These are phyloP conservation scores for Dysphania ambrosioides DNA, from an alignment of 148 eudicot genomes.

Conservation along the genomic window DNA sequence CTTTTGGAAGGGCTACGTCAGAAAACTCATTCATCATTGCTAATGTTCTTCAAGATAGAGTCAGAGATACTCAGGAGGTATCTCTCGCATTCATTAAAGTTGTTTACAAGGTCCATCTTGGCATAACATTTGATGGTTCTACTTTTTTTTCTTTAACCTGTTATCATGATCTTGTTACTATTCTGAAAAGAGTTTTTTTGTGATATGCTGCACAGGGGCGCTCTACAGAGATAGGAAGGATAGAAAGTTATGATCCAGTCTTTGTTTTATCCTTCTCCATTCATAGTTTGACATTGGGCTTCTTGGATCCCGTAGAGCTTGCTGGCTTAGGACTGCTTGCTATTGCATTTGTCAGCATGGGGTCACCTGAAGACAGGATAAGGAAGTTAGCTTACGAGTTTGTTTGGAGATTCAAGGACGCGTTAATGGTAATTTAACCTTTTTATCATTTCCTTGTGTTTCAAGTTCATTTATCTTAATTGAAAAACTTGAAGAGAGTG, in stretches of 20 bases:
- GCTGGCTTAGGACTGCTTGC: slow-evolving; percentile 91
- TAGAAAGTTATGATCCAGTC: slow-evolving; percentile 71
- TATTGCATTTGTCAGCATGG: slow-evolving; percentile 73
- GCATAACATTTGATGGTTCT: not conserved
- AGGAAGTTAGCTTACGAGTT: slow-evolving; percentile 85
- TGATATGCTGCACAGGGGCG: slow-evolving; percentile 40
- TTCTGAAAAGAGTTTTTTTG: slow-evolving; percentile 14
- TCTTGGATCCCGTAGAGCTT: slow-evolving; percentile 78
- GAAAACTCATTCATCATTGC: slow-evolving; percentile 23
- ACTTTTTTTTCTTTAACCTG: not conserved
- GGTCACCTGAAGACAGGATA: slow-evolving; percentile 65
- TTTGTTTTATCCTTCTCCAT: slow-evolving; percentile 77
- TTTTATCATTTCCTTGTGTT: not conserved
- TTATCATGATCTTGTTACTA: not conserved
- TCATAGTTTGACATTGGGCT: slow-evolving; percentile 69
- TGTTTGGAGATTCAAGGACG: slow-evolving; percentile 65
- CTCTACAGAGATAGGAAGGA: slow-evolving; percentile 27
- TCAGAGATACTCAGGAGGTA: slow-evolving; percentile 47
- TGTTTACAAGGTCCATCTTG: not conserved
- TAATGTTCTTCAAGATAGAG: slow-evolving; percentile 27
- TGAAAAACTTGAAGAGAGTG: not conserved
- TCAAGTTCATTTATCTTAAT: not conserved
- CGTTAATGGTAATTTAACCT: slow-evolving; percentile 54
- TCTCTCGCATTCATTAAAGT: not conserved
- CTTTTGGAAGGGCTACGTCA: slow-evolving; percentile 42